Conservation (phyloP, 495 filamentous ascomycete genomes). For the Aspergillus nanangensis region DNA sequence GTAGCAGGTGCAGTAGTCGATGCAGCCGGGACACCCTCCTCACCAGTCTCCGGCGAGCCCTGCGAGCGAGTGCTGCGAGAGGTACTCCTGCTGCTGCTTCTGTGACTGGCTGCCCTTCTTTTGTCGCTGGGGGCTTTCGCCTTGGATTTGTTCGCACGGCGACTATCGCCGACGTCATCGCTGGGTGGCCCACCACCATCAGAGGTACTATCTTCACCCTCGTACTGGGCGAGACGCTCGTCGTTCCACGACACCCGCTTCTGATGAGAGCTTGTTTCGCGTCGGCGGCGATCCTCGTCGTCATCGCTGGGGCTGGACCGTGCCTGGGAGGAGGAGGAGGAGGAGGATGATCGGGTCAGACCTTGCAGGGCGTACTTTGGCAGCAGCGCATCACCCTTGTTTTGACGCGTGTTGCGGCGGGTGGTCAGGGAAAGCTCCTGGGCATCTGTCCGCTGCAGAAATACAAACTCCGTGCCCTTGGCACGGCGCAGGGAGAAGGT, state of each 20-base stretch:
- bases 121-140: conserved; percentile 13
- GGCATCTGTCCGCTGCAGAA: conserved; percentile 52
- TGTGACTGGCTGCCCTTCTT: conserved; percentile 18
- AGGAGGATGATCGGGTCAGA: conserved; percentile 23
- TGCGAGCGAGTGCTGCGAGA: conserved; percentile 25
- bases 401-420: conserved; percentile 52
- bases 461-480: conserved; percentile 52
- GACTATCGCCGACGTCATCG: conserved; percentile 12
- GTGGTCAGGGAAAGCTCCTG: conserved; percentile 54
- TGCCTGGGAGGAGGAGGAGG: too few species aligned
- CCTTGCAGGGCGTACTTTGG: conserved; percentile 43
- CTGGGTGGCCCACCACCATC: conserved; percentile 12
- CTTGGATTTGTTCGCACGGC: conserved; percentile 2
- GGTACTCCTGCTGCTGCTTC: too few species aligned
- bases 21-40: conserved; percentile 11
- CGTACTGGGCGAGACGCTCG: conserved; percentile 32
- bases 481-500: conserved; percentile 52
- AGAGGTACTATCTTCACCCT: conserved; percentile 14
- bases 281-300: background rate
- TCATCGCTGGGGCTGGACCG: conserved; percentile 4
- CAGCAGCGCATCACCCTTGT: conserved; percentile 48
- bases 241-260: conserved; percentile 45
- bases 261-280: too few species aligned
- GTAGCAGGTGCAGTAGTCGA: conserved; percentile 23
- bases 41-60: conserved; percentile 16